Conservation (phyloP, 2,329 filamentous ascomycete genomes). For the Elsinoe fawcettii region DNA sequence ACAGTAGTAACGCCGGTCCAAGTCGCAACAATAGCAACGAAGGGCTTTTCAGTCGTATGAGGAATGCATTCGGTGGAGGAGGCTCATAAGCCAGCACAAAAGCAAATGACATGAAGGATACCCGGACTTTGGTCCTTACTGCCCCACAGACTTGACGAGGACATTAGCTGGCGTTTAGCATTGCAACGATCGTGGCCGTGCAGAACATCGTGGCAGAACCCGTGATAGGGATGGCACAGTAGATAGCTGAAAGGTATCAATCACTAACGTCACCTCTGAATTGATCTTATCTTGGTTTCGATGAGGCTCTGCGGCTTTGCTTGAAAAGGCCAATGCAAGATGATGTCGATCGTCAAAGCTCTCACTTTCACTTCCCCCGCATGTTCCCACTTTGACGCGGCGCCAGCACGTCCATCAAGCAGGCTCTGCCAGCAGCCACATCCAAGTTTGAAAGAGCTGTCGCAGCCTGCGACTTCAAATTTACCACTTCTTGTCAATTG, state of each 20-base stretch:
- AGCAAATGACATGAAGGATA: not conserved
- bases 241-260: slow-evolving; percentile 3
- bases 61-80: slow-evolving; percentile 26
- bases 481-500: not conserved
- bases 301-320: not conserved
- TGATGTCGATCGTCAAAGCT: not conserved
- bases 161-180: not conserved
- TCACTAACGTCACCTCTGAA: not conserved
- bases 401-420: slow-evolving; percentile 1
- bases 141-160: not conserved
- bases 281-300: not conserved
- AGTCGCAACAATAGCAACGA: slow-evolving; percentile 14
- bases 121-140: slow-evolving; percentile 1
- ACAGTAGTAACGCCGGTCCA: slow-evolving; percentile 11
- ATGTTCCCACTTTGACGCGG: not conserved
- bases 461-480: not conserved
- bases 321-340: not conserved
- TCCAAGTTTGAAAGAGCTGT: not conserved
- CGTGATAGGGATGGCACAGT: not conserved
- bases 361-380: slow-evolving; percentile 9
- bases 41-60: slow-evolving; percentile 28
- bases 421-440: slow-evolving; percentile 13
- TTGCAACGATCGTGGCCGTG: not conserved
- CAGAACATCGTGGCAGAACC: not conserved
- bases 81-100: not conserved